Conservation (phyloP, 805 yeast genomes). For the Ogataea corticis region DNA sequence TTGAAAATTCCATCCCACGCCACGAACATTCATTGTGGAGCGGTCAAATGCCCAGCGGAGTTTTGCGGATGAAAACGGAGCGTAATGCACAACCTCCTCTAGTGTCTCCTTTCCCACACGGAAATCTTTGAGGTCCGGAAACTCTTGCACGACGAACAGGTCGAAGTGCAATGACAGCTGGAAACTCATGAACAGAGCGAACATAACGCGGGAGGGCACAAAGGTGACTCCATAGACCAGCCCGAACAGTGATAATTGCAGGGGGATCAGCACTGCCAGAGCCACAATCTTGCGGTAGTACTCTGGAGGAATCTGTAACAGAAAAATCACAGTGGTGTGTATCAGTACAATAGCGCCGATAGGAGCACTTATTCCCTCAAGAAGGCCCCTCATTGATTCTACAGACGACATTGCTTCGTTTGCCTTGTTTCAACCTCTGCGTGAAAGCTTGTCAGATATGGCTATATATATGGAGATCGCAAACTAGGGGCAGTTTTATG, state of each 20-base stretch:
- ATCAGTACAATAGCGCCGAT: no score
- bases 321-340: neutral
- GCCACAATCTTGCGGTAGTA: constrained; percentile 9
- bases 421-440: no score
- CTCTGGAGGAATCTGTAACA: constrained; percentile 10
- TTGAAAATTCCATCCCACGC: constrained; percentile 14
- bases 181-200: neutral
- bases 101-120: constrained; percentile 10
- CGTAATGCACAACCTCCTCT: constrained; percentile 3
- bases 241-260: neutral
- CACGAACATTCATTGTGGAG: constrained; percentile 6
- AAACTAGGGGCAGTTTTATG: no score
- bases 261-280: neutral
- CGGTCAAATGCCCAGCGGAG: constrained; percentile 12
- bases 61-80: constrained; percentile 5
- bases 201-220: neutral
- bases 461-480: no score
- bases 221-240: neutral
- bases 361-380: no score
- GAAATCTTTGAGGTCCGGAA: constrained; percentile 8
- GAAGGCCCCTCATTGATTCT: no score
- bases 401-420: no score
- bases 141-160: constrained; percentile 8
- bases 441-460: no score
- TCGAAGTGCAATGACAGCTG: neutral